Percentiles rank a stretch among this genome's conserved stretches.
These are phyloP conservation scores for Paradendryphiella salina DNA, from an alignment of 2,329 filamentous ascomycete genomes.

Conservation along the genomic window DNA sequence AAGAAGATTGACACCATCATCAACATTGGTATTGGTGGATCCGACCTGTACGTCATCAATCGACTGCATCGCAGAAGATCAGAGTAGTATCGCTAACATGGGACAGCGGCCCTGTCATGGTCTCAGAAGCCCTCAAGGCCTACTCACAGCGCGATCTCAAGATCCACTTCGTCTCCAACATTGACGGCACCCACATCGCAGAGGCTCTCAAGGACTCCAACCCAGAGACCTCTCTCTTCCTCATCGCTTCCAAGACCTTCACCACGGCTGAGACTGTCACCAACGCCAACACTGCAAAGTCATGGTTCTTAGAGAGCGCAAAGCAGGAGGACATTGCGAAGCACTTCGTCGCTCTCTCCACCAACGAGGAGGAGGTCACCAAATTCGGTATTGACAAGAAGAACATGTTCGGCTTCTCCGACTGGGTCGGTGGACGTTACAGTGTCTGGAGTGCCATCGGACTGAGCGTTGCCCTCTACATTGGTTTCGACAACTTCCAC, in stretches of 20 bases:
- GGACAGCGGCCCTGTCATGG: slow-evolving; percentile 89
- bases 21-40: slow-evolving; percentile 98
- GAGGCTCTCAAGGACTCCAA: slow-evolving; percentile 88
- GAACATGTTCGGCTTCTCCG: slow-evolving; percentile 99
- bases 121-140: slow-evolving; percentile 93
- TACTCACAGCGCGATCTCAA: slow-evolving; percentile 86
- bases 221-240: slow-evolving; percentile 97
- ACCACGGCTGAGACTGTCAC: slow-evolving; percentile 96
- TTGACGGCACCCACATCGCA: slow-evolving; percentile 96
- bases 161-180: slow-evolving; percentile 98
- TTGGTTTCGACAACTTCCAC: slow-evolving; percentile 97
- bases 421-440: slow-evolving; percentile 97
- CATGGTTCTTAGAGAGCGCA: slow-evolving; percentile 88
- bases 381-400: slow-evolving; percentile 98
- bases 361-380: slow-evolving; percentile 90
- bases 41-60: slow-evolving; percentile 78
- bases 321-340: slow-evolving; percentile 86
- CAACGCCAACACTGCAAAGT: slow-evolving; percentile 96
- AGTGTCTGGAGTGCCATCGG: slow-evolving; percentile 99
- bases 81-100: slow-evolving; percentile 26
- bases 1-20: slow-evolving; percentile 96
- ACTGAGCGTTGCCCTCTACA: slow-evolving; percentile 88
- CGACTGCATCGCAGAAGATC: background rate
- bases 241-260: slow-evolving; percentile 98
- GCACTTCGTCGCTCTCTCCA: slow-evolving; percentile 97